Percentiles rank a stretch among this genome's conserved stretches.
Conservation (phyloP, 2,329 filamentous ascomycete species). For the Laburnicola sp. region DNA sequence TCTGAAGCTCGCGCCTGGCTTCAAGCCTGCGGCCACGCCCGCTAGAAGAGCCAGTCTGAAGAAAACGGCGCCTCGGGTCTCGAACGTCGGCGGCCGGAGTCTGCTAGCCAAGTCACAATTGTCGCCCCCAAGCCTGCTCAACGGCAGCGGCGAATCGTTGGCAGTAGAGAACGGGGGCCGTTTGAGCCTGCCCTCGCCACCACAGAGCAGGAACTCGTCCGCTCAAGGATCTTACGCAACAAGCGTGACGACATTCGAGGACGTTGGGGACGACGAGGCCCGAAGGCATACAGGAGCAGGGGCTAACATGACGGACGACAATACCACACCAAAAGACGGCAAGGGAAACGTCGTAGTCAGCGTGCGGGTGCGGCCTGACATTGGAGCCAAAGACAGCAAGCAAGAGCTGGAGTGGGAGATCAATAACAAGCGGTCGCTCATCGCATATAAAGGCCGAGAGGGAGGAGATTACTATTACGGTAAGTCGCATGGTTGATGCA, state of each 20-base stretch:
- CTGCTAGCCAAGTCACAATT: slow-evolving; percentile 45
- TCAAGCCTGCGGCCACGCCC: slow-evolving; percentile 32
- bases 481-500: slow-evolving; percentile 51
- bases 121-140: slow-evolving; percentile 72
- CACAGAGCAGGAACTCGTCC: slow-evolving; percentile 88
- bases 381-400: slow-evolving; percentile 63
- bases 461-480: slow-evolving; percentile 92
- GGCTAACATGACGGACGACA: slow-evolving; percentile 34
- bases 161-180: slow-evolving; percentile 64
- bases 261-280: slow-evolving; percentile 65
- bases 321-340: slow-evolving; percentile 60
- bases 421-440: slow-evolving; percentile 77
- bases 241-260: slow-evolving; percentile 83
- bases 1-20: slow-evolving; percentile 33
- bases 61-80: slow-evolving; percentile 59
- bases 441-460: slow-evolving; percentile 84
- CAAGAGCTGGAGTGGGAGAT: slow-evolving; percentile 88
- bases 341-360: slow-evolving; percentile 97
- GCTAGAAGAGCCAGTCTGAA: slow-evolving; percentile 44
- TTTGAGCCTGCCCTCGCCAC: slow-evolving; percentile 76
- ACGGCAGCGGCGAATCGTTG: slow-evolving; percentile 76
- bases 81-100: slow-evolving; percentile 36
- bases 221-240: slow-evolving; percentile 91
- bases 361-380: slow-evolving; percentile 87
- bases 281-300: slow-evolving; percentile 51